phyloP scores from a whole-genome alignment of 768 basidiomycete genomes.

The Kwoniella shandongensis region DNA sequence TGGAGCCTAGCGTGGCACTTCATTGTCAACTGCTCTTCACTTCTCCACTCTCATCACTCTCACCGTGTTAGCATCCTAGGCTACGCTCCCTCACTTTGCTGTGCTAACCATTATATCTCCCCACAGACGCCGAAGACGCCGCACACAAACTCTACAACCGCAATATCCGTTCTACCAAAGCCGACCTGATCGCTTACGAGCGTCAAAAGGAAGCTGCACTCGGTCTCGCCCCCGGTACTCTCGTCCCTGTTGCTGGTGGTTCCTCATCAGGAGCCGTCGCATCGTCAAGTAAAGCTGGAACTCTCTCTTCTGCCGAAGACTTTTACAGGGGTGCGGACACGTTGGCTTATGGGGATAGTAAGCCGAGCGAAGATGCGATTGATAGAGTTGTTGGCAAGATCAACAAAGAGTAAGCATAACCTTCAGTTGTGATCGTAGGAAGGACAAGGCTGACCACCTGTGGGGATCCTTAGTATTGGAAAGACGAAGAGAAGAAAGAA shows the following conservation, averaged over 20 bases:
- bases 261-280: slow-evolving; percentile 16
- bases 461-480: slow-evolving; percentile 57
- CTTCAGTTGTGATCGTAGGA: not conserved
- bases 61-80: no score
- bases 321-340: slow-evolving; percentile 93
- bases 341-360: slow-evolving; percentile 89
- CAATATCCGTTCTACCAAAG: slow-evolving; percentile 81
- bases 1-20: no score
- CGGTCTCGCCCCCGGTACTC: slow-evolving; percentile 69
- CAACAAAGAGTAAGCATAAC: slow-evolving; percentile 78
- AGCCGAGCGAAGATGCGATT: slow-evolving; percentile 91
- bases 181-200: slow-evolving; percentile 82
- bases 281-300: slow-evolving; percentile 48
- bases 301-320: slow-evolving; percentile 62
- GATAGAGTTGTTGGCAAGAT: slow-evolving; percentile 88
- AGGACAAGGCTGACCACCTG: no score
- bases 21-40: no score
- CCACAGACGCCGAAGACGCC: slow-evolving; percentile 80
- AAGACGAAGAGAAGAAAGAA: slow-evolving; percentile 91
- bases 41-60: no score
- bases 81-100: not conserved
- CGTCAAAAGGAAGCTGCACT: slow-evolving; percentile 82
- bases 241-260: slow-evolving; percentile 56
- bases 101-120: not conserved
- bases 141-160: slow-evolving; percentile 89